Base-by-base conservation (phyloP, 352 stramenopile genomes). In the Globisporangium uncinulatum region DNA sequence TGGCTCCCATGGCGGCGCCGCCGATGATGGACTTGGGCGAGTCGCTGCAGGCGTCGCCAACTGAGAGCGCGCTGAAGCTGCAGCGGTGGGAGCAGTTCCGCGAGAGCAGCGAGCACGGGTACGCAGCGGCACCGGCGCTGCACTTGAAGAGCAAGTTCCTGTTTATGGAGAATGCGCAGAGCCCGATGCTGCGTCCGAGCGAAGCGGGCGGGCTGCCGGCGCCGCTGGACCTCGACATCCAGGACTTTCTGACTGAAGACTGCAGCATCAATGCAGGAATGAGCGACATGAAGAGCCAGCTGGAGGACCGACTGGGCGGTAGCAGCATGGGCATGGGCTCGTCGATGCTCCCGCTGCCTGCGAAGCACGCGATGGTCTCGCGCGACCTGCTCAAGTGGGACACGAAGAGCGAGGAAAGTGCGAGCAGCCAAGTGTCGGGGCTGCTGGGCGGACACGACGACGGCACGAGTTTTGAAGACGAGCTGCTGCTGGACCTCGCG, bases 221-320 rank as follows among this genome's bases (percentile, higher is more conserved):
- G 21, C 61, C 65, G 39, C 56, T 89, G 41, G 81, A 89, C 57
- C 77, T 91, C 41, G 78, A 91, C 62, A 87, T 90, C 51, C 76
- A 86, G 61, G 81, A 91, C 42, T 91, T 91, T 70, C 54, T 91
- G 47, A 86, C 76, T 6, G 81, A 89, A 52, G 81, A 91, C 63
- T 88, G 77, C 63, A 79, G 68, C 60, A 88, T 88, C 62, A 83
- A 80, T 50, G 66, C 74, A 34, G 62, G 57, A 19, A 58, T 76
- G 50, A 53, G 59, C 17, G 63, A 79, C 41, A 62, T 70, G 47
- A 70, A 67, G 50, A 73, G 60, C 17, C 70, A 74, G 37, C 70
- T 70, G 20, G 76, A 82, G 10, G 70, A 81, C 44, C 65, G 65
- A 4, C 31, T 76, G 21, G 39, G 48, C 36, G 62, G 66, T 39